Base-by-base conservation (phyloP, 805 yeast genomes). In the Pichia deserticola region DNA sequence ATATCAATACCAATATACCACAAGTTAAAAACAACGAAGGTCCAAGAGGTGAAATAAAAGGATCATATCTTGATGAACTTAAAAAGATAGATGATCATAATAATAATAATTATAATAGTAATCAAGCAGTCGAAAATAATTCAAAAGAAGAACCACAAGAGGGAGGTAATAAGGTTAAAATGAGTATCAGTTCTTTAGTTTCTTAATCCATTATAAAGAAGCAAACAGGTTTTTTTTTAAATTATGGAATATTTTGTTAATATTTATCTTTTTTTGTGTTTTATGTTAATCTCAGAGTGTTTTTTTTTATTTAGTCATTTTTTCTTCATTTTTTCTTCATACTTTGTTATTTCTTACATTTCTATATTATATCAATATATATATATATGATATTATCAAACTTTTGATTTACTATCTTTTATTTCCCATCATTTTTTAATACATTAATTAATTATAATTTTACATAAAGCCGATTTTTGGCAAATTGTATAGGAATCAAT, bases 121-220 rank as follows among this genome's bases (percentile, higher is more conserved):
- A 30, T 7, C 7, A 30, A 30, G 3, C 32, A 30, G 7, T 9
- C 7, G 9, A 30, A 30, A 30, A 30, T 30, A 30, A 3, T 30
- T 12, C 20, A 7, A 30, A 40, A 25, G 36, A 20, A 6, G 38
- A 33, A 13, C 33, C 39, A 42, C 36, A 11, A 10, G 35, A 38
- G 13, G 45, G 30, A 7, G 48, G 37, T 9, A n/a, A 47, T 15
- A 57, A 51, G 30, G 27, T 36, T 10, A 52, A 52, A 28, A 49
- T 52, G 55, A 49, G 52, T 40, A 52, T 52, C 9, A 52, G 54
- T 29, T 52, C 54, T 4, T 40, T 48, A 27, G 51, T 48, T 28
- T 44, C 48, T 13, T 48, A 12, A 30, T 29, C 20, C 20, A 20
- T 20, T 20, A 20, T 20, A 20, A 20, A 20, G 20, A 20, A 20